Conservation (phyloP, 495 filamentous ascomycete genomes). For the Trichoderma reesei region DNA sequence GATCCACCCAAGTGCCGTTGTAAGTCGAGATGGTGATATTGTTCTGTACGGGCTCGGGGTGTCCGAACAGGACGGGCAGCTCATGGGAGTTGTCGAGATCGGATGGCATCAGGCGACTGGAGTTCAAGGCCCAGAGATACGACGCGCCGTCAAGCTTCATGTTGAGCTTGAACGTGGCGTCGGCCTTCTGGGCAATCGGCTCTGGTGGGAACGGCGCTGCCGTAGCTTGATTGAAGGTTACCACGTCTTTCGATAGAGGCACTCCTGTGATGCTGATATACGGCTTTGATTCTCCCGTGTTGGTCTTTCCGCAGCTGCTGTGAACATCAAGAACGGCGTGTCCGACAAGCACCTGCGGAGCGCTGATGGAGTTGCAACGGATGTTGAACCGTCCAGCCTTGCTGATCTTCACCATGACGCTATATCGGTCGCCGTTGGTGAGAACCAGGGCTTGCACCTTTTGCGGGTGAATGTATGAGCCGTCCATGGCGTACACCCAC, state of each 20-base stretch:
- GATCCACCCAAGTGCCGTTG: slow-evolving; percentile 46
- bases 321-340: slow-evolving; percentile 27
- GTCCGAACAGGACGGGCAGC: slow-evolving; percentile 30
- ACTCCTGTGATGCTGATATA: slow-evolving; percentile 34
- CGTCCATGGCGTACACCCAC: slow-evolving; percentile 38
- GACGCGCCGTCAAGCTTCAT: slow-evolving; percentile 31
- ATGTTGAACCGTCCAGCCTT: slow-evolving; percentile 30
- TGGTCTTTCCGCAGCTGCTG: slow-evolving; percentile 10
- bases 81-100: slow-evolving; percentile 19
- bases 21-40: slow-evolving; percentile 36
- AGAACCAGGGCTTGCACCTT: slow-evolving; percentile 27
- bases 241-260: slow-evolving; percentile 26
- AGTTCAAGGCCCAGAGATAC: slow-evolving; percentile 41
- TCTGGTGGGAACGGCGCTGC: slow-evolving; percentile 34
- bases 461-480: slow-evolving; percentile 33
- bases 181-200: slow-evolving; percentile 29
- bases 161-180: slow-evolving; percentile 30
- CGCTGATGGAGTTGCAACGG: slow-evolving; percentile 24
- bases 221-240: slow-evolving; percentile 25
- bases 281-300: slow-evolving; percentile 20
- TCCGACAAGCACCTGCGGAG: slow-evolving; percentile 28
- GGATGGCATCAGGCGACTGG: slow-evolving; percentile 21
- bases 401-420: slow-evolving; percentile 29
- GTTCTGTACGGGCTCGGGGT: slow-evolving; percentile 27
- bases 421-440: slow-evolving; percentile 34